phyloP scores from a whole-genome alignment of 371 early-diverging fungal genomes.

The Mucor saturninus region DNA sequence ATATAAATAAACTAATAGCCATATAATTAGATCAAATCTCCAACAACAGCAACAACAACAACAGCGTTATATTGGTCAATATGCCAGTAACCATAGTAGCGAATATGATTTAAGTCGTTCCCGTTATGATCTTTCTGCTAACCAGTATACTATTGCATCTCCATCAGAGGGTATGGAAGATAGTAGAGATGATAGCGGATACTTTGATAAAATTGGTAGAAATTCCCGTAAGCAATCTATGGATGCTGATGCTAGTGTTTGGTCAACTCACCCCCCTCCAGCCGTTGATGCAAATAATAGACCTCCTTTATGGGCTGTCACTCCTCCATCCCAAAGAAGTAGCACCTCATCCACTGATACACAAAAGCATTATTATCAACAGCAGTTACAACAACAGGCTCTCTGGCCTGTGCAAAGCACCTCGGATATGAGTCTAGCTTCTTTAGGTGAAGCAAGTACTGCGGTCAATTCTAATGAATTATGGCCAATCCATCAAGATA shows the following conservation, averaged over 20 bases:
- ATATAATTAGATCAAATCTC: slow-evolving; percentile 1
- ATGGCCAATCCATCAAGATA: slow-evolving; percentile 26
- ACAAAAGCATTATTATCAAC: slow-evolving; percentile 2
- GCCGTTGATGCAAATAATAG: slow-evolving; percentile 17
- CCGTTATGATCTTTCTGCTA: slow-evolving; percentile 6
- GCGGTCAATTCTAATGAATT: background rate
- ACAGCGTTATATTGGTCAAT: slow-evolving; percentile 4
- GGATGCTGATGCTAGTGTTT: slow-evolving; percentile 17
- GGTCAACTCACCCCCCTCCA: slow-evolving; percentile 15
- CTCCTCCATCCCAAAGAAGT: slow-evolving; percentile 24
- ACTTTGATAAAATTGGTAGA: slow-evolving; percentile 14
- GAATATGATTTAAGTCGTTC: slow-evolving; percentile 13
- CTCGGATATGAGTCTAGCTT: slow-evolving; percentile 14
- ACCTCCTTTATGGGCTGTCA: slow-evolving; percentile 11
- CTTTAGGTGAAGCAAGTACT: slow-evolving; percentile 11
- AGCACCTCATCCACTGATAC: slow-evolving; percentile 25
- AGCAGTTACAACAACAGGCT: slow-evolving; percentile 1
- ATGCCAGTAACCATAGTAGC: slow-evolving; percentile 7
- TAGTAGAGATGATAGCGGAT: slow-evolving; percentile 17
- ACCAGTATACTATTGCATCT: slow-evolving; percentile 10
- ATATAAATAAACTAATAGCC: background rate
- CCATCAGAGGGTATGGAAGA: slow-evolving; percentile 21
- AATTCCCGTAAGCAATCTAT: slow-evolving; percentile 22
- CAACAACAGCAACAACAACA: background rate
- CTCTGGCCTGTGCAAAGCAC: slow-evolving; percentile 13